Evolutionary conservation across 2,329 filamentous ascomycete genomes (phyloP).

Genomic region (Arthrobotrys sinensis): DNA sequence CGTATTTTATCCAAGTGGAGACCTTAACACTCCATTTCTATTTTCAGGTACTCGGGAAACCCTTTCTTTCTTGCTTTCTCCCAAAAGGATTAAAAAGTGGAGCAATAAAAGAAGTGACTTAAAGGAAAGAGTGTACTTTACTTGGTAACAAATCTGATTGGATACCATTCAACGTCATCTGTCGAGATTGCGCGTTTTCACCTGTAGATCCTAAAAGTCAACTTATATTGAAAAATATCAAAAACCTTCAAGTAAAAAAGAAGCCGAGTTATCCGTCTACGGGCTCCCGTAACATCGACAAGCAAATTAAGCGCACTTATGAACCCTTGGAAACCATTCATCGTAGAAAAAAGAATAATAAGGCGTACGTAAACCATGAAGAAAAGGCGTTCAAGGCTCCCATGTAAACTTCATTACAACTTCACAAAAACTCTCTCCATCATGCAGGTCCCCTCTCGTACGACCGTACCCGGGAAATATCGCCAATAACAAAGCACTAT

Average conservation of each 20-base stretch:
- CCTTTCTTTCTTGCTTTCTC: too few species aligned
- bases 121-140: not conserved
- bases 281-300: not conserved
- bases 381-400: not conserved
- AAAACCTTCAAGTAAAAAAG: not conserved
- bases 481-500: not conserved
- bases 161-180: constrained; percentile 51
- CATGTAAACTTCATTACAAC: constrained; percentile 9
- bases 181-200: constrained; percentile 50
- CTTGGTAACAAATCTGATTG: constrained; percentile 49
- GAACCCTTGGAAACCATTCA: not conserved
- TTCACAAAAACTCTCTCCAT: not conserved
- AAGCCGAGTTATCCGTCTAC: constrained; percentile 16
- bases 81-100: not conserved
- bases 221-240: too few species aligned
- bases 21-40: constrained; percentile 6
- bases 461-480: not conserved
- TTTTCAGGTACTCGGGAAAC: not conserved
- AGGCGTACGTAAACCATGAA: constrained; percentile 5
- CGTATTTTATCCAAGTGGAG: not conserved
- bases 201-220: constrained; percentile 16
- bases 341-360: not conserved
- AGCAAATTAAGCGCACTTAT: constrained; percentile 18
- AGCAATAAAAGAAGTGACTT: not conserved
- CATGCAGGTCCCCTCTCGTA: not conserved